phyloP scores from a whole-genome alignment of 2,329 filamentous ascomycete species.

The Didymella keratinophila region DNA sequence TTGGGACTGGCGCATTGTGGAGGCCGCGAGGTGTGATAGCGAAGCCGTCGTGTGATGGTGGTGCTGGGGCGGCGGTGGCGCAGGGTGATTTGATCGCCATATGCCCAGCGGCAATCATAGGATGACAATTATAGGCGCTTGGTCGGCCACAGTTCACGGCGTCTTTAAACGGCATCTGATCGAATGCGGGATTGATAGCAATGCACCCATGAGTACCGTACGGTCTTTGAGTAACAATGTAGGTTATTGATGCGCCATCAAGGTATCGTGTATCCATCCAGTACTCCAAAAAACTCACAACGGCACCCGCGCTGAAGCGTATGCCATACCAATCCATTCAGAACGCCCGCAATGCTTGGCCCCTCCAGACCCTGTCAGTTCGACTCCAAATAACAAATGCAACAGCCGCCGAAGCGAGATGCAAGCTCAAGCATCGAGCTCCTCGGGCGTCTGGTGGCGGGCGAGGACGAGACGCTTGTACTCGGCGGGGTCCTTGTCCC shows the following conservation, averaged over 20 bases:
- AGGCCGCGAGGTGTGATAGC: background rate
- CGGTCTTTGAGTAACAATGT: constrained; percentile 1
- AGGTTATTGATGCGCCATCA: constrained; percentile 10
- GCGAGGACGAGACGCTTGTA: constrained; percentile 80
- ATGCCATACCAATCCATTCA: constrained; percentile 1
- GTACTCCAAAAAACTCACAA: constrained; percentile 14
- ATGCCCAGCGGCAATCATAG: constrained; percentile 5
- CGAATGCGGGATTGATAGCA: background rate
- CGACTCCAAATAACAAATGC: constrained; percentile 4
- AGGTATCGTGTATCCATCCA: constrained; percentile 19
- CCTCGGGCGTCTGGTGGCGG: constrained; percentile 63
- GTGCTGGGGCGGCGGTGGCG: constrained; percentile 18
- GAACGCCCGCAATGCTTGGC: constrained; percentile 22
- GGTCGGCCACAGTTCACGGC: background rate
- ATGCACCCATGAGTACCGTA: constrained; percentile 1
- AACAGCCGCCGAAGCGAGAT: constrained; percentile 1
- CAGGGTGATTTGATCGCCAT: constrained; percentile 11
- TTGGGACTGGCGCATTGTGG: background rate
- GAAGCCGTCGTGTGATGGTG: background rate
- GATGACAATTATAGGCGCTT: constrained; percentile 3
- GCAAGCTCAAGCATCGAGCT: constrained; percentile 41
- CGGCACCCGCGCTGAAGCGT: constrained; percentile 2
- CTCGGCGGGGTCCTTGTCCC: constrained; percentile 86
- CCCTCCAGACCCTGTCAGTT: background rate
- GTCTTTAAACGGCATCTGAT: background rate